phyloP scores from a whole-genome alignment of 495 filamentous ascomycete species.

The Aspergillus ostianus region DNA sequence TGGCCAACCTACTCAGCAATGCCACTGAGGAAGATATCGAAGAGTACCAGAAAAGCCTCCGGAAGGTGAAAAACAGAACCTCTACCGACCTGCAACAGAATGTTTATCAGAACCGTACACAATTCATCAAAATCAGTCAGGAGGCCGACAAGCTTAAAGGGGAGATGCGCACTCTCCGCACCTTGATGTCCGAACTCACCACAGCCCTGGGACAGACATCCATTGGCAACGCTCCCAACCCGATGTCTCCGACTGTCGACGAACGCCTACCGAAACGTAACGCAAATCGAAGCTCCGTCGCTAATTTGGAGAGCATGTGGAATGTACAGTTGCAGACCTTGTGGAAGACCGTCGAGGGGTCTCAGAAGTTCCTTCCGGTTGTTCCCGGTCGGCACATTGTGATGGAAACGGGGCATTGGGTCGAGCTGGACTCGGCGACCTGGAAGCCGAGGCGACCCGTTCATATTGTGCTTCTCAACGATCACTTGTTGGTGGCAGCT shows the following conservation, averaged over 20 bases:
- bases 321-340: conserved; percentile 75
- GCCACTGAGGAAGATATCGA: conserved; percentile 93
- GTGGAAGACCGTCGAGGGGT: conserved; percentile 94
- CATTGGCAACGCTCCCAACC: conserved; percentile 39
- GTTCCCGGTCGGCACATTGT: conserved; percentile 88
- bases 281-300: conserved; percentile 61
- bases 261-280: conserved; percentile 49
- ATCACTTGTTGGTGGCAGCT: conserved; percentile 86
- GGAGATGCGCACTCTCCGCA: conserved; percentile 88
- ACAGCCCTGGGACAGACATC: conserved; percentile 72
- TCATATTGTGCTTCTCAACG: conserved; percentile 89
- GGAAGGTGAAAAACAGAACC: conserved; percentile 76
- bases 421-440: conserved; percentile 94
- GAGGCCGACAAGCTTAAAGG: conserved; percentile 96
- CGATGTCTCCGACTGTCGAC: conserved; percentile 46
- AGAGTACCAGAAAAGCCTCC: conserved; percentile 72
- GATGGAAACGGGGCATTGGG: conserved; percentile 84
- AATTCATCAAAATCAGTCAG: conserved; percentile 99
- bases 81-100: conserved; percentile 91
- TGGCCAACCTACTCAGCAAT: conserved; percentile 76
- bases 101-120: conserved; percentile 95
- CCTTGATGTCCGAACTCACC: conserved; percentile 86
- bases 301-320: conserved; percentile 95
- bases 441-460: conserved; percentile 86
- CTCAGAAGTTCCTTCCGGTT: conserved; percentile 93